Base-by-base conservation (phyloP, 2,329 filamentous ascomycete species). In the Venturia pyrina region DNA sequence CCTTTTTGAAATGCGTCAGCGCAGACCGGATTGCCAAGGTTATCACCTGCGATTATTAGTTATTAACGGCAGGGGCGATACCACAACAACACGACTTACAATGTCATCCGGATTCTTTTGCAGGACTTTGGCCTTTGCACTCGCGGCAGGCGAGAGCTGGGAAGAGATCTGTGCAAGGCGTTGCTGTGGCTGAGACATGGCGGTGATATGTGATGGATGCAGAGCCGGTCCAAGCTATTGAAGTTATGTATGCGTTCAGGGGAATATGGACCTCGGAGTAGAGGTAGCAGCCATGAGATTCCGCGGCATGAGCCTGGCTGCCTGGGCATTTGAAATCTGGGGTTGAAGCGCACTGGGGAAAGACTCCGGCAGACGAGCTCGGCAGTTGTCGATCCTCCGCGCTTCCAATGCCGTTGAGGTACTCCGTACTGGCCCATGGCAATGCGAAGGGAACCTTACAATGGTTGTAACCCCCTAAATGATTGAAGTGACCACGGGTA, bases 21-120 rank as follows among this genome's bases (percentile, higher is more conserved):
- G 64, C 64, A 13, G 64, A 62, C 13, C 64, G 64, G 21, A 62
- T 66, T 1, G 64, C 56, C n/a, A 44, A n/a, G 13, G 64, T 66
- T 5, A 66, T 66, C 15, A 66, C 62, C 62, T 64, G 43, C 5
- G 21, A 11, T 32, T 44, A n/a, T 62, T 43, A 62, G 32, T 17
- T 3, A 40, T 2, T 11, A 13, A n/a, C 6, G 5, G 4, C n/a
- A 62, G 15, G 13, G 41, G 37, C 37, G 11, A 50, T 32, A 19
- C 10, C 44, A 37, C 24, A n/a, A 13, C 32, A 15, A 64, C 11
- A 34, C 2, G 11, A 56, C 62, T 37, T 37, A 64, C 64, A 40
- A 66, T 66, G 32, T 66, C 64, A 53, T 66, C 59, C 5, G 64
- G 64, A 17, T 66, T 62, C 64, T 66, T 66, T 21, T 32, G 41